Evolutionary conservation across 2,329 filamentous ascomycete genomes (phyloP), one percentile per base, ranked within the genome.

Genomic region (Plenodomus biglobosus): DNA sequence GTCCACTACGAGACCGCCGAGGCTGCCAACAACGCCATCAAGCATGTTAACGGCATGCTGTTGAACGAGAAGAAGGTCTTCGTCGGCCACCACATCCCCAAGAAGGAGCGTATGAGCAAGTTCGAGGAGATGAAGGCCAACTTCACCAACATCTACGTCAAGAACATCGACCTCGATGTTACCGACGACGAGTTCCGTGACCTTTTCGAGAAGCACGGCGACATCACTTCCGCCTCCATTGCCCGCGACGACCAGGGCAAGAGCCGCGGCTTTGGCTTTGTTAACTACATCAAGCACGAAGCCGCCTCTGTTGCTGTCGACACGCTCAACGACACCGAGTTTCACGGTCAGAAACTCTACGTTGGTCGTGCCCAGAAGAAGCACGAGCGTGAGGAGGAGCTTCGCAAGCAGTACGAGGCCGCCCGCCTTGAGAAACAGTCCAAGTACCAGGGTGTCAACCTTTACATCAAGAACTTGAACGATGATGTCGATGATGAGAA

Each of bases 101-200:
- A 97, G 88, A 97, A 97, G 84, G 94, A 99, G 73, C 92, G 94
- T 68, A 94, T 97, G 84, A 96, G 90, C 90, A 99, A 99, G 81
- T 97, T 97, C 66, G 94, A 99, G 81, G 94, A 99, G 83, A 99
- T 99, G 92, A 99, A 99, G 87, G 94, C 94, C 76, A 99, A 99
- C 83, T 99, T 95, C 84, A 99, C 94, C 81, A 99, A 99, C 76
- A 86, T 99, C 76, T 99, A 99, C 79, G 90, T 99, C 80, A 99
- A 99, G 86, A 99, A 99, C 80, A 87, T 99, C 65, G 84, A 86
- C 66, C 69, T 78, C 30, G 92, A 96, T 40, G 89, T 87, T 57
- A 87, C 85, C 50, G 94, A 99, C 54, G 92, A 97, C 8, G 88
- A 97, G 73, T 97, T 99, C 85, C 90, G 91, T 65, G 83, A 86